Percentiles rank a stretch among this genome's conserved stretches.
phyloP scores from a whole-genome alignment of 805 yeast species.

The Tetrapisispora phaffii region DNA sequence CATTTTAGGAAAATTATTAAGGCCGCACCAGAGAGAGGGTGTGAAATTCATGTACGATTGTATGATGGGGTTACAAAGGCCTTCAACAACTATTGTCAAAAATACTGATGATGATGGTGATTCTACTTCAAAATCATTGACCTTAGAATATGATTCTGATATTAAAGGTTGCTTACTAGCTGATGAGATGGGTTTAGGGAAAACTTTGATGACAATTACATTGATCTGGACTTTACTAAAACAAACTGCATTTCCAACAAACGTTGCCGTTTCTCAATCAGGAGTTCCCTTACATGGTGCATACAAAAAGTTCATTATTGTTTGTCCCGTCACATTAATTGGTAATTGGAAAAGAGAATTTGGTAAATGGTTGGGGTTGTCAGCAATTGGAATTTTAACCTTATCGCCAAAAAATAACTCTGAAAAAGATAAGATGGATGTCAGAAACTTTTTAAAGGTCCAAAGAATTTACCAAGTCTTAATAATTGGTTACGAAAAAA shows the following conservation, averaged over 20 bases:
- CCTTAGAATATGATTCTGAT: constrained; percentile 20
- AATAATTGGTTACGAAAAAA: constrained; percentile 80
- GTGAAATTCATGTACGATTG: constrained; percentile 74
- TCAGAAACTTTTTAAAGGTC: constrained; percentile 53
- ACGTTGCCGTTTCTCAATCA: constrained; percentile 27
- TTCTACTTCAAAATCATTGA: constrained; percentile 8
- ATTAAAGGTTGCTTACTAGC: constrained; percentile 72
- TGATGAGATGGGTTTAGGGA: constrained; percentile 96
- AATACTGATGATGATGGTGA: constrained; percentile 3
- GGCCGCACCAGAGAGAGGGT: constrained; percentile 85
- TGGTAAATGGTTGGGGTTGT: constrained; percentile 71
- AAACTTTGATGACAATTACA: constrained; percentile 77
- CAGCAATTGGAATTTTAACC: constrained; percentile 57
- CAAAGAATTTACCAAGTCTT: constrained; percentile 67
- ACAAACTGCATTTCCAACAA: constrained; percentile 43
- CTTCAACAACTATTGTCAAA: constrained; percentile 25
- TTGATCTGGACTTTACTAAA: constrained; percentile 73
- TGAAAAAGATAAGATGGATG: constrained; percentile 44
- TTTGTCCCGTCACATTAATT: constrained; percentile 85
- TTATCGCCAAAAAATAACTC: constrained; percentile 41
- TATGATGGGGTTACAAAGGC: constrained; percentile 55
- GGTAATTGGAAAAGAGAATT: constrained; percentile 85
- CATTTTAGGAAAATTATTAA: constrained; percentile 37
- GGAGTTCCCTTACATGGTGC: constrained; percentile 29
- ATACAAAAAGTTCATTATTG: constrained; percentile 56